These are phyloP conservation scores for Cucurbita moschata DNA, from an alignment of 306 rosid species.

Conservation along the genomic window DNA sequence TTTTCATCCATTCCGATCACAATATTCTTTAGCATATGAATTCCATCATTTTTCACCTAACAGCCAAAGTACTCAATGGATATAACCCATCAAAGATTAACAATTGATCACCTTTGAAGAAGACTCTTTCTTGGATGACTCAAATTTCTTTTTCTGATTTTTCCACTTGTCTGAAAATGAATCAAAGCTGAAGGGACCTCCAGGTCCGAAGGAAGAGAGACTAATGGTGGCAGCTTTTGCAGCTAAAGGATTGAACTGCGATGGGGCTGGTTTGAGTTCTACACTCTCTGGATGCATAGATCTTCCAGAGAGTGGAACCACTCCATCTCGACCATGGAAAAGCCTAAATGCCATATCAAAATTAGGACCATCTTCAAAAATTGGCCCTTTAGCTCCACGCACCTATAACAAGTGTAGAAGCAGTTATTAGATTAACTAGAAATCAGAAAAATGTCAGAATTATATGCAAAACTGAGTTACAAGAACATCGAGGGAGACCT, in stretches of 20 bases:
- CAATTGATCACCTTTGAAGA: conserved; percentile 41
- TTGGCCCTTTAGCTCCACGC: conserved; percentile 79
- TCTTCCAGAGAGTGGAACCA: conserved; percentile 73
- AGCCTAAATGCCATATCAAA: conserved; percentile 90
- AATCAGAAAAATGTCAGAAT: neutral
- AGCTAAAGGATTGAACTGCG: conserved; percentile 83
- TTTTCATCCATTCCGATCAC: neutral
- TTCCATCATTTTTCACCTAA: neutral
- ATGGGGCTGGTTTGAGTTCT: conserved; percentile 27
- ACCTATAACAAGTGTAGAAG: conserved; percentile 20
- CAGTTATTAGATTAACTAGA: conserved; percentile 7
- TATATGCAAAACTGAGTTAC: neutral
- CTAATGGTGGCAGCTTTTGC: conserved; percentile 98
- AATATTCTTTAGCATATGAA: neutral
- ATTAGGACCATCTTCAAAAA: conserved; percentile 96
- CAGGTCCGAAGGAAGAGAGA: conserved; percentile 82
- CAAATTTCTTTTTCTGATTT: conserved; percentile 55
- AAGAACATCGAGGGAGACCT: neutral
- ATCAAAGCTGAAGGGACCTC: conserved; percentile 82
- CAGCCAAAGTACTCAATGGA: neutral
- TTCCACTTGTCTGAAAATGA: conserved; percentile 64
- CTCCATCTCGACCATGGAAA: conserved; percentile 91
- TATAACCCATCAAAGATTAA: neutral
- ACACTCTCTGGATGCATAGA: conserved; percentile 39
- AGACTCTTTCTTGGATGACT: conserved; percentile 57